These are phyloP conservation scores for Colletotrichum paranaense DNA, from an alignment of 2,329 filamentous ascomycete genomes.

Conservation along the genomic window DNA sequence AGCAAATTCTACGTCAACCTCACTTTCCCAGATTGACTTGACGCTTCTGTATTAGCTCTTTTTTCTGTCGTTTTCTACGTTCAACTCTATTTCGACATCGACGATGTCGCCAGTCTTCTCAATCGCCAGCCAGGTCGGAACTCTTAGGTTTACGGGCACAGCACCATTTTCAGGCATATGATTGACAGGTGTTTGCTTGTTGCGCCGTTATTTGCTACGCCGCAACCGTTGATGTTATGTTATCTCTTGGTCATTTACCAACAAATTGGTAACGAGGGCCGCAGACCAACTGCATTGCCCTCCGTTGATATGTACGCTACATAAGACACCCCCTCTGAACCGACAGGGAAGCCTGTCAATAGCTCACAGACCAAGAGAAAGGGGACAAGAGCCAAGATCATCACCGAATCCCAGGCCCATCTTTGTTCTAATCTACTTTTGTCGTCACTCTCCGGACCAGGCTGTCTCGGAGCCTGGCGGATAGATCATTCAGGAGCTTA, in stretches of 20 bases:
- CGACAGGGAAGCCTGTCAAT: neutral
- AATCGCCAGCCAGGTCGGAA: neutral
- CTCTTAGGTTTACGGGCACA: neutral
- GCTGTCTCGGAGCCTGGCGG: constrained; percentile 12
- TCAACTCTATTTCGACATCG: constrained; percentile 34
- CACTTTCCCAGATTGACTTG: neutral
- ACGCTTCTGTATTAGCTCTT: constrained; percentile 18
- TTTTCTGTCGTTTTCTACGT: constrained; percentile 13
- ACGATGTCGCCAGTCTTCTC: neutral
- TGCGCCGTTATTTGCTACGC: neutral
- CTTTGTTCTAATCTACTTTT: constrained; percentile 7
- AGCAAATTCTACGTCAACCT: neutral
- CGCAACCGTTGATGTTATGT: constrained; percentile 9
- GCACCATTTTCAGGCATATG: neutral
- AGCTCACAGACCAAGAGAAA: constrained; percentile 29
- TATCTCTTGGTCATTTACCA: constrained; percentile 32
- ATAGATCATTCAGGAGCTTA: neutral
- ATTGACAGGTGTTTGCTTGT: neutral
- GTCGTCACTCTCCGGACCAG: constrained; percentile 13
- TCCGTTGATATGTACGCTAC: neutral
- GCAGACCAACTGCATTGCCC: constrained; percentile 4
- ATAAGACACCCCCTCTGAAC: neutral
- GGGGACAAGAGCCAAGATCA: constrained; percentile 18
- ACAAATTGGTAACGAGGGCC: constrained; percentile 21
- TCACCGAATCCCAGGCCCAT: neutral